Base-by-base conservation (phyloP, 1,284 basidiomycete species). In the Cryptococcus depauperatus region DNA sequence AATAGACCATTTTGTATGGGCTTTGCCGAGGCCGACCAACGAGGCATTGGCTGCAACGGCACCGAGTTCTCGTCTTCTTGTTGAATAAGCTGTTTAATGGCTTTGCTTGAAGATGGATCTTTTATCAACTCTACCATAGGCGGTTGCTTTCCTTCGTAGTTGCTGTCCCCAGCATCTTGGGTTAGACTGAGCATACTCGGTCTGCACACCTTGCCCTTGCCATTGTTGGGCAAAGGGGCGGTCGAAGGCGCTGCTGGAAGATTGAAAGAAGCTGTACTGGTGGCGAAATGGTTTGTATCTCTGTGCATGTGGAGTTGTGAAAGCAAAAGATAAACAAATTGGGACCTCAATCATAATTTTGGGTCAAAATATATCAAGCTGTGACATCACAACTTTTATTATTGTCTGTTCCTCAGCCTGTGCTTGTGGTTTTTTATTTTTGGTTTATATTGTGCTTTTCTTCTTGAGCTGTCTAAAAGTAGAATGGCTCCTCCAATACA, bases 151-250 rank as follows among this genome's bases (percentile, higher is more conserved):
- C 37, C 10, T 13, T 13, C 23, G 23, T 16, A n/a, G 9, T 13
- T 13, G 18, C 27, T 23, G 44, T 14, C 43, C 50, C n/a, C 55
- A 7, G 56, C 44, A 10, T 53, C 57, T 37, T 62, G 57, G 6
- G 57, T 51, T 18, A 62, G 42, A 34, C 57, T 57, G 9, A 68
- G 47, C 51, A 66, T 53, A 13, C 62, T 64, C 3, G 64, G 64
- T 37, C 66, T 46, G 4, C 66, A 48, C 7, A 64, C 41, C 29
- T 55, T 49, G 54, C 50, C 14, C 48, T 37, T 10, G 47, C 41
- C 10, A 48, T 52, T 9, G 55, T 55, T 18, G n/a, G n/a, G n/a
- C n/a, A n/a, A n/a, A n/a, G n/a, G n/a, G 21, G 32, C 32, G 32
- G 32, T 14, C 2, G 32, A n/a, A n/a, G n/a, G n/a, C n/a, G n/a